Conservation (phyloP, 108 stramenopile genomes). For the Skeletonema costatum region DNA sequence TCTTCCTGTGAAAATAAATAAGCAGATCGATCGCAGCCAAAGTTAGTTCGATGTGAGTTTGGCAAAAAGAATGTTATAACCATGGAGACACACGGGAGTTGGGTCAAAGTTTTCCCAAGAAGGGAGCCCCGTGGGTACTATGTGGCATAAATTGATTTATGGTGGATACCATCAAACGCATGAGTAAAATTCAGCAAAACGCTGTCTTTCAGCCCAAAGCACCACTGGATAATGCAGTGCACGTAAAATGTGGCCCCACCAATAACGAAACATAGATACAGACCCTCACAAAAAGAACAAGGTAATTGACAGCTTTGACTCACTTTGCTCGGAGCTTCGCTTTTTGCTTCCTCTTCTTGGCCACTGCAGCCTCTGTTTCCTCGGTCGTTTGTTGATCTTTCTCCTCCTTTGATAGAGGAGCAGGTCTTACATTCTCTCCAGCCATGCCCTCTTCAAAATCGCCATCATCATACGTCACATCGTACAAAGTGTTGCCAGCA, state of each 20-base stretch:
- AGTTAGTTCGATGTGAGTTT: slow-evolving; percentile 10
- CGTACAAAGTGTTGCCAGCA: slow-evolving; percentile 59
- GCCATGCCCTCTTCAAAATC: slow-evolving; percentile 83
- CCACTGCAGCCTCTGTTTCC: slow-evolving; percentile 26
- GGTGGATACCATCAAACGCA: slow-evolving; percentile 44
- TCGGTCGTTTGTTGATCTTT: slow-evolving; percentile 50
- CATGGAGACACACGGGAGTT: slow-evolving; percentile 86
- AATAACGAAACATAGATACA: background rate
- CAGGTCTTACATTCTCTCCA: slow-evolving; percentile 61
- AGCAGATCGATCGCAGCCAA: background rate
- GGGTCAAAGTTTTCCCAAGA: slow-evolving; percentile 15
- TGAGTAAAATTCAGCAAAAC: slow-evolving; percentile 55
- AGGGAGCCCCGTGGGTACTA: slow-evolving; percentile 69
- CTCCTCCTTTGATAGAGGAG: slow-evolving; percentile 54
- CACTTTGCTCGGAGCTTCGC: slow-evolving; percentile 80
- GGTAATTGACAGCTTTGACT: slow-evolving; percentile 22
- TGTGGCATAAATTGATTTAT: slow-evolving; percentile 57
- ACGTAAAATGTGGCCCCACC: slow-evolving; percentile 22
- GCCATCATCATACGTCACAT: slow-evolving; percentile 88
- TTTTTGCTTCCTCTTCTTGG: slow-evolving; percentile 65
- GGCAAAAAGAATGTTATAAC: slow-evolving; percentile 61
- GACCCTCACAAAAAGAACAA: background rate
- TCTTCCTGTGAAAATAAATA: slow-evolving; percentile 37
- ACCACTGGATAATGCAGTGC: slow-evolving; percentile 34
- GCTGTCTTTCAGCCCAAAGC: slow-evolving; percentile 44